Percentiles rank a stretch among this genome's conserved stretches.
phyloP scores from a whole-genome alignment of 2,329 filamentous ascomycete species.

The Diatrype stigma region DNA sequence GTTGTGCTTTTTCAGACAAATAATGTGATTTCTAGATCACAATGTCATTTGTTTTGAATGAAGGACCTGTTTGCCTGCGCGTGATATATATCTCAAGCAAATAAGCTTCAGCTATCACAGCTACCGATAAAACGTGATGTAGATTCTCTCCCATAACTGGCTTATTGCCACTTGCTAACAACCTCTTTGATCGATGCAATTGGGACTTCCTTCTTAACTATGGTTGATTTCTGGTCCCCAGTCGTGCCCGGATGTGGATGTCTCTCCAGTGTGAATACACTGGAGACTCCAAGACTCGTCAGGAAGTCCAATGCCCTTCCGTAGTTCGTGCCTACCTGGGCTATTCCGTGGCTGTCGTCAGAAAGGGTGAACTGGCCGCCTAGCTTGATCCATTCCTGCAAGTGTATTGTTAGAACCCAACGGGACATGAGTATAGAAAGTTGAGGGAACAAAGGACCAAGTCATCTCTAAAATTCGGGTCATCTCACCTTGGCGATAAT shows the following conservation, averaged over 20 bases:
- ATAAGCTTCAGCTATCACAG: too few relatives aligned
- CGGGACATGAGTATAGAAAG: background rate
- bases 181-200: constrained; percentile 27
- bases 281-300: constrained; percentile 57
- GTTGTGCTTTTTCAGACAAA: too few relatives aligned
- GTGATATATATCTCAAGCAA: too few relatives aligned
- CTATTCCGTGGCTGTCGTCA: constrained; percentile 89
- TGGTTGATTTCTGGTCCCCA: constrained; percentile 26
- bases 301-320: constrained; percentile 65
- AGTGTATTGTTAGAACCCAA: constrained; percentile 1
- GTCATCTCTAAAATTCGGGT: constrained; percentile 4
- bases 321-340: constrained; percentile 86
- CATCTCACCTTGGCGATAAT: constrained; percentile 68
- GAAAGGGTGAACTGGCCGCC: constrained; percentile 85
- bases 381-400: constrained; percentile 64
- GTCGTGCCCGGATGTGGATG: constrained; percentile 23
- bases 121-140: too few relatives aligned
- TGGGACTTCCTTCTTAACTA: constrained; percentile 42
- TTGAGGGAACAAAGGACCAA: background rate
- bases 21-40: too few relatives aligned
- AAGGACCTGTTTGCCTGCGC: too few relatives aligned
- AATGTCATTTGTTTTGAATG: too few relatives aligned
- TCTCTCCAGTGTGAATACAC: constrained; percentile 55
- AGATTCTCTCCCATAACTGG: too few relatives aligned
- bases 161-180: constrained; percentile 21